Conservation (phyloP, 73 alveolate species). For the Paramecium pentaurelia region DNA sequence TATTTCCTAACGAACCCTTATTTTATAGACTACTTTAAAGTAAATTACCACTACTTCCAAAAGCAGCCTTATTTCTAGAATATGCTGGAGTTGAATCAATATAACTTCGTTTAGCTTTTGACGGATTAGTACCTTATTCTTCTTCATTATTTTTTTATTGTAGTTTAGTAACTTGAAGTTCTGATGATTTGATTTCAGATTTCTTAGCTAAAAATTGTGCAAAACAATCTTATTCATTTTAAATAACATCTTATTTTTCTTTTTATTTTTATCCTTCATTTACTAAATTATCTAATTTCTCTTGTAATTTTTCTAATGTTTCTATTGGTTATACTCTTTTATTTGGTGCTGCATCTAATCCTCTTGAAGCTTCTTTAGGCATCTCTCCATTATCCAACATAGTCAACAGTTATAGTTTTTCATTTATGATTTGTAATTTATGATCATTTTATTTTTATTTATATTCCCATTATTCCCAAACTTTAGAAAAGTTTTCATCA, state of each 20-base stretch:
- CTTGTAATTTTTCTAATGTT: background rate
- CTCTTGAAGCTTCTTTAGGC: background rate
- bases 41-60: background rate
- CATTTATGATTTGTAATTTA: background rate
- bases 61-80: background rate
- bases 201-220: background rate
- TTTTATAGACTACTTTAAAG: background rate
- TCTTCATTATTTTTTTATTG: background rate
- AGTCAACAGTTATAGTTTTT: background rate
- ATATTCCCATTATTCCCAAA: constrained; percentile 31
- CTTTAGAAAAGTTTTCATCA: constrained; percentile 7
- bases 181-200: background rate
- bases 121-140: background rate
- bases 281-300: background rate
- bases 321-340: background rate
- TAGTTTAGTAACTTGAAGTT: background rate
- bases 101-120: background rate
- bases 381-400: background rate
- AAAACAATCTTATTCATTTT: constrained; percentile 33
- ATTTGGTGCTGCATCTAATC: background rate
- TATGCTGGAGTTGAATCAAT: background rate
- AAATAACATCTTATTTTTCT: background rate
- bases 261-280: background rate
- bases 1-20: constrained; percentile 4
- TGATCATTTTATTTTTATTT: background rate